Evolutionary conservation across 176 grass and related monocot genomes (phyloP), one percentile per base, ranked within the genome.

Genomic region (Juncus inflexus): DNA sequence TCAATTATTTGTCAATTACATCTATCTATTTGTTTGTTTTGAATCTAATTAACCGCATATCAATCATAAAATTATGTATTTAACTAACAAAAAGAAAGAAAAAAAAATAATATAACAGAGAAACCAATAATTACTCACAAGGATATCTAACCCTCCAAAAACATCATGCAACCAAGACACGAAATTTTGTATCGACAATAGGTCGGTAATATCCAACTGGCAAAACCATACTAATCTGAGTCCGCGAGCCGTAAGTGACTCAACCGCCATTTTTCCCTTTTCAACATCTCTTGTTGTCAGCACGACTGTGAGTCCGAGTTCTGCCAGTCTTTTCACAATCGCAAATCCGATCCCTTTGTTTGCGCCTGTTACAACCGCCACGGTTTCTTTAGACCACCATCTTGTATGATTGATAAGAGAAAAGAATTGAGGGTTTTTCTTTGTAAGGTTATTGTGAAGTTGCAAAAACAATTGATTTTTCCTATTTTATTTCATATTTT

Each of bases 331-430:
- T 80, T 75, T 78, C 3, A 76, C 88, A 4, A 92, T 82, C 36
- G 85, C 85, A 60, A 68, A 84, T 3, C 94, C 94, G 67, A 92
- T 99, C 74, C 94, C 94, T 3, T 87, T 75, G 83, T 99, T 99
- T n/a, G 85, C 85, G 38, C 94, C 88, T 1, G 94, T 99, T 52
- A 99, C 88, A 73, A 99, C 85, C 16, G 84, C 94, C 60, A 99
- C 94, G 58, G 88, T 92, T 50, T 84, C 82, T 83, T 74, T 40
- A 36, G 84, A 77, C 94, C 94, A 99, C 94, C 88, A 99, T 6
- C 35, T 78, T 72, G 53, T 66, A 13, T 10, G 61, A 1, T 2
- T 8, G 50, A 45, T 65, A 11, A 16, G 10, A 42, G n/a, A 47
- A 5, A 51, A 11, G 6, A 41, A 41, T 2, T 42, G 43, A 3